Evolutionary conservation across 306 rosid species (phyloP).

Genomic region (Cucumis hystrix): DNA sequence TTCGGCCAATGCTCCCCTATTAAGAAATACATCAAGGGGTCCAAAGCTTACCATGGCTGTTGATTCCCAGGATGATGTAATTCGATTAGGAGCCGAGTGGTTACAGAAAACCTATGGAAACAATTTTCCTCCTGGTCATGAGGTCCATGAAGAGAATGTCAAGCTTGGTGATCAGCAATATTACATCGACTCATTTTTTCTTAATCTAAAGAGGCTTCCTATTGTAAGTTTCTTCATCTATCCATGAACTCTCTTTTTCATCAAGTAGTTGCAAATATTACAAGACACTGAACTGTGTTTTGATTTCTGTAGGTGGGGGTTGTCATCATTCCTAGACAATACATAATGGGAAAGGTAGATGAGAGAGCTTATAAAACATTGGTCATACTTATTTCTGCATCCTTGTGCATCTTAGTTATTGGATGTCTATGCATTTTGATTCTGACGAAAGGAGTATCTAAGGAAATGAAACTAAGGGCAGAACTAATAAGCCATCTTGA

Average conservation of each 20-base stretch:
- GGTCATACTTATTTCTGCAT: conserved; percentile 85
- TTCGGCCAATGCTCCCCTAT: conserved; percentile 67
- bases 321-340: conserved; percentile 79
- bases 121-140: conserved; percentile 55
- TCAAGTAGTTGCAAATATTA: background rate
- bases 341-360: conserved; percentile 95
- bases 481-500: conserved; percentile 87
- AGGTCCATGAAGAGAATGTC: conserved; percentile 80
- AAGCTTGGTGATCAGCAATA: conserved; percentile 56
- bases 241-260: background rate
- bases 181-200: conserved; percentile 86
- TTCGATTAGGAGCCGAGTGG: conserved; percentile 66
- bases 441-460: conserved; percentile 93
- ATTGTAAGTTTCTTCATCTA: conserved; percentile 41
- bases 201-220: conserved; percentile 88
- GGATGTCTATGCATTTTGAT: conserved; percentile 93
- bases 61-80: conserved; percentile 53
- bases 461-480: conserved; percentile 97
- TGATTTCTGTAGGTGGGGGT: conserved; percentile 82
- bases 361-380: conserved; percentile 88
- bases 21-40: conserved; percentile 45
- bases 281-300: conserved; percentile 6
- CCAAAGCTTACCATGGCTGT: conserved; percentile 74
- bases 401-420: conserved; percentile 70
- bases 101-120: conserved; percentile 51